Evolutionary conservation across 169 alveolate species (phyloP).

Genomic region (Plasmodium malariae): DNA sequence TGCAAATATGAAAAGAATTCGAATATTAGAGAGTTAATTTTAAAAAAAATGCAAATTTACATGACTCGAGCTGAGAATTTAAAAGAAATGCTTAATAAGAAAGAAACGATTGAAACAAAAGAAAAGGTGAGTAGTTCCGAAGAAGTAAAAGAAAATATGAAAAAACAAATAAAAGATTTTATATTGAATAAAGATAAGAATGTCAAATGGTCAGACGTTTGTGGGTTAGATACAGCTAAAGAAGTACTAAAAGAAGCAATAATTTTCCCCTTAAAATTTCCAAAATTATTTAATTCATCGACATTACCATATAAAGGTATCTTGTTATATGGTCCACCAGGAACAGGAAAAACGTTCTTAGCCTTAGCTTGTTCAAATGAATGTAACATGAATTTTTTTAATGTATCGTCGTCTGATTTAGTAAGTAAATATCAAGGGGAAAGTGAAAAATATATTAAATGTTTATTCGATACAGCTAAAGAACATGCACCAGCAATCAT

Average conservation of each 20-base stretch:
- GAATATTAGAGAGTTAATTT: constrained; percentile 79
- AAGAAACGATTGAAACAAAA: constrained; percentile 50
- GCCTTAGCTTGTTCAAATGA: constrained; percentile 99
- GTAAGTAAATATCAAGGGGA: constrained; percentile 99
- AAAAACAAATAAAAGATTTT: constrained; percentile 62
- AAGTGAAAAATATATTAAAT: constrained; percentile 95
- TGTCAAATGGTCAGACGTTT: constrained; percentile 96
- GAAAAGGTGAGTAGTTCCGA: constrained; percentile 62
- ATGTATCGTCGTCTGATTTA: constrained; percentile 96
- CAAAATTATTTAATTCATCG: constrained; percentile 93
- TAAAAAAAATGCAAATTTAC: constrained; percentile 83
- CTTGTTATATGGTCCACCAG: constrained; percentile 94
- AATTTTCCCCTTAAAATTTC: constrained; percentile 95
- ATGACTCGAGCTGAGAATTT: constrained; percentile 83
- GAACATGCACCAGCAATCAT: constrained; percentile 97
- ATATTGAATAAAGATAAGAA: constrained; percentile 82
- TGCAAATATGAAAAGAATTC: constrained; percentile 80
- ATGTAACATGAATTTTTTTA: constrained; percentile 95
- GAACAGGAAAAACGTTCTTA: constrained; percentile 98
- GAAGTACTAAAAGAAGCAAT: constrained; percentile 95
- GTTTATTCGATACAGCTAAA: constrained; percentile 97
- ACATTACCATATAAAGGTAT: constrained; percentile 75
- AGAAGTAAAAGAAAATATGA: constrained; percentile 73
- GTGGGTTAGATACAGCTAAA: constrained; percentile 96
- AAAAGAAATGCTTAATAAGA: constrained; percentile 77